Evolutionary conservation across 495 filamentous ascomycete species (phyloP).

Genomic region (Lasiosphaeris hirsuta): DNA sequence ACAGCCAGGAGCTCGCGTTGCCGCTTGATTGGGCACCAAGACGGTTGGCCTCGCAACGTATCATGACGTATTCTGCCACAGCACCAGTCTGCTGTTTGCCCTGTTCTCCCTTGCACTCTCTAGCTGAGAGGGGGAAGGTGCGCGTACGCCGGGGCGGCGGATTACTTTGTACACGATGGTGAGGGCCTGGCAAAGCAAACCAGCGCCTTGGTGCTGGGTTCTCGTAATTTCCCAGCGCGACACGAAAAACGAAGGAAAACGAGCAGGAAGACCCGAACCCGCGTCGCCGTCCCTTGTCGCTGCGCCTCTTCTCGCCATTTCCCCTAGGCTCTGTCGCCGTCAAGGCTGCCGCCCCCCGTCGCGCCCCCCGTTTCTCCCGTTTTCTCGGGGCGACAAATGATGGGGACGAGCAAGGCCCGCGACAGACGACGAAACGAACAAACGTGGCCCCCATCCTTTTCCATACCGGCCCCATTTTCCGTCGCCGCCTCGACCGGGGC

Average conservation of each 20-base stretch:
- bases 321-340: neutral
- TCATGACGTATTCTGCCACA: constrained; percentile 10
- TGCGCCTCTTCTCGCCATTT: neutral
- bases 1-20: neutral
- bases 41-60: constrained; percentile 17
- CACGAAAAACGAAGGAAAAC: neutral
- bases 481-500: constrained; percentile 14
- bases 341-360: neutral
- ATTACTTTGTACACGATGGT: too few relatives aligned
- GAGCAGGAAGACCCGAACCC: neutral
- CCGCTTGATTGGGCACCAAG: constrained; percentile 13
- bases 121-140: too few relatives aligned
- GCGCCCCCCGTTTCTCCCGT: neutral
- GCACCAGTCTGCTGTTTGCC: neutral
- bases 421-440: constrained; percentile 3
- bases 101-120: neutral
- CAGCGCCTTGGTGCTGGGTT: neutral
- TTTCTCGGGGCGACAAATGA: neutral
- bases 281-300: neutral
- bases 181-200: neutral
- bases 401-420: constrained; percentile 16
- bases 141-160: too few relatives aligned
- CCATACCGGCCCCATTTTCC: constrained; percentile 14
- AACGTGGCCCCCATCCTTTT: constrained; percentile 6
- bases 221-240: neutral